Evolutionary conservation across 169 alveolate species (phyloP), one percentile per base, ranked within the genome.

Genomic region (Eimeria praecox): DNA sequence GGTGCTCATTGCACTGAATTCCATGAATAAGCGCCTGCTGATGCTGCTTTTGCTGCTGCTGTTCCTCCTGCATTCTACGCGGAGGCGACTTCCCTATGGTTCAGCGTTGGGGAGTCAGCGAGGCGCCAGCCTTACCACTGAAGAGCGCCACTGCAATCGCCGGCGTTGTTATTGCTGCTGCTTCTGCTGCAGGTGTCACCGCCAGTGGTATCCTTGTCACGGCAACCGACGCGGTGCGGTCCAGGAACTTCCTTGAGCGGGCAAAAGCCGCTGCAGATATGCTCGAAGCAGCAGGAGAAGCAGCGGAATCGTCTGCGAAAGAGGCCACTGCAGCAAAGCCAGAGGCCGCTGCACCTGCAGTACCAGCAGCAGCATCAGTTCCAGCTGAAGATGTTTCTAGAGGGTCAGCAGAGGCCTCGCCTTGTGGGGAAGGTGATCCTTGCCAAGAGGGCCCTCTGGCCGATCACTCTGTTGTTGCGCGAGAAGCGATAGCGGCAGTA

Each of bases 191-290:
- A 92, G 97, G 96, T 46, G 96, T 96, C 77, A 95, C 96, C 18
- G 96, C 97, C 20, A n/a, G 92, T 85, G 98, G 98, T 40, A 97
- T 96, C 35, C 85, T 95, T 87, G 97, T 97, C 64, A 97, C 97
- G 77, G 94, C 94, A 85, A 73, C 96, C 22, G 97, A 96, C 91
- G 69, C 85, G 52, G 54, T 78, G 56, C 89, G 95, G 69, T 52
- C 86, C 18, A 40, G 94, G 54, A 88, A 69, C 86, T 66, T 62
- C 71, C 52, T 62, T 33, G 69, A 64, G 16, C 40, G 94, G 6
- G 86, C 83, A n/a, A 88, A 64, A 71, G 71, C 73, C 6, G 86
- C 86, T n/a, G 94, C 71, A 69, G 94, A 42, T 27, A n/a, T 46
- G 86, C 62, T 42, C 35, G 86, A 30, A 66, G 44, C 71, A n/a